These are phyloP conservation scores for Abelmoschus esculentus DNA, from an alignment of 345 rosid genomes.

Conservation along the genomic window DNA sequence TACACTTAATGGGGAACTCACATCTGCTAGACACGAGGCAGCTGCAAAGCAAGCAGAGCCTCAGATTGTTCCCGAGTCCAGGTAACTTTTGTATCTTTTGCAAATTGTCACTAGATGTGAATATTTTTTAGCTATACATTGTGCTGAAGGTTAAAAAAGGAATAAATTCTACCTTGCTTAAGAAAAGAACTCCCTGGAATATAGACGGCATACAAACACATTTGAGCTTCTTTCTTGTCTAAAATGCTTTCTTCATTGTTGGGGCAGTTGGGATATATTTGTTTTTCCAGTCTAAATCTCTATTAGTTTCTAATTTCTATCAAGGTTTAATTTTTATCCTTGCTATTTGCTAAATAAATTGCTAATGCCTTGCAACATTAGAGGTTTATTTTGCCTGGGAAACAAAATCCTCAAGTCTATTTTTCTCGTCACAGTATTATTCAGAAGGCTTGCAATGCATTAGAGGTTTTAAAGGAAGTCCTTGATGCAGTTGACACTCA, in stretches of 20 bases:
- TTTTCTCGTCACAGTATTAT: slow-evolving; percentile 46
- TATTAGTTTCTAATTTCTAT: neutral
- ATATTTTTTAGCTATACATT: neutral
- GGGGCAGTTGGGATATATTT: neutral
- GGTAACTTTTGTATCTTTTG: slow-evolving; percentile 31
- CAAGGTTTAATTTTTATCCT: neutral
- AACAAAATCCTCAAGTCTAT: slow-evolving; percentile 5
- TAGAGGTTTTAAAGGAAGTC: slow-evolving; percentile 83
- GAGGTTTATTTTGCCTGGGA: neutral
- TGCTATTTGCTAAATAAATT: neutral
- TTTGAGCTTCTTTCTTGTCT: neutral
- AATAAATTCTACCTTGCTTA: neutral
- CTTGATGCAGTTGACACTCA: slow-evolving; percentile 79
- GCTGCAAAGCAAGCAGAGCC: slow-evolving; percentile 37
- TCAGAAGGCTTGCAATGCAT: slow-evolving; percentile 78
- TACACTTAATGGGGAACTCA: slow-evolving; percentile 52
- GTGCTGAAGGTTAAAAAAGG: neutral
- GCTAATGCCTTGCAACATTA: neutral
- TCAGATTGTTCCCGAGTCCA: slow-evolving; percentile 58
- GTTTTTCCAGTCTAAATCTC: neutral
- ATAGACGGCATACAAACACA: neutral
- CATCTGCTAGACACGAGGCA: slow-evolving; percentile 42
- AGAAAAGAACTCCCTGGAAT: neutral
- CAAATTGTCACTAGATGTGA: neutral
- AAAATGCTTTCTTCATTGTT: neutral